Evolutionary conservation across 192 early-diverging fungal genomes (phyloP), one percentile per base, ranked within the genome.

Genomic region (Helicostylum pulchrum): DNA sequence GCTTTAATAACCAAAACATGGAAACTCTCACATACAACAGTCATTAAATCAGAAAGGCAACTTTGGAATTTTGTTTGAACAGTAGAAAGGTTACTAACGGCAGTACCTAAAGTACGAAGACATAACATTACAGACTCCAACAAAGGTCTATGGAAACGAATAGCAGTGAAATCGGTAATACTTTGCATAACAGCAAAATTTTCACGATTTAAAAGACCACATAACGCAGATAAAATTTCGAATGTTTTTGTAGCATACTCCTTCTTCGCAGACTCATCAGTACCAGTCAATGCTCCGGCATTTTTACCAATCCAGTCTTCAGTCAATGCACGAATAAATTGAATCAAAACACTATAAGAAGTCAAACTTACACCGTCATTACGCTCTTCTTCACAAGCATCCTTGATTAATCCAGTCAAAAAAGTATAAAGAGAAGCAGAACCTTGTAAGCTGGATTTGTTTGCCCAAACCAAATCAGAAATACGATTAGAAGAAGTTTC

Each of bases 111-210:
- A 19, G 58, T 67, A 9, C 67, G 71, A 23, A 77, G 39, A 50
- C 64, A 77, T 11, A 77, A 61, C 34, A 77, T 46, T 4, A 73
- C 36, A 12, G 71, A 48, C 55, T 77, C 66, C n/a, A 77, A 63
- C 4, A 77, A 39, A 17, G 75, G 71, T 44, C 64, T 61, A 39
- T 73, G 72, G 61, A 59, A 73, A 2, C 64, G 36, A 10, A 64
- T 64, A 3, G 57, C 36, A 20, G 59, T 52, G 17, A 43, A 31
- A 42, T 59, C 48, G 39, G 39, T 34, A 7, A 65, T 44, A 48
- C 57, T 65, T 21, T 56, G 53, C 43, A 59, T 65, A 5, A 65
- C 42, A 2, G 63, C 57, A 53, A 54, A 65, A 26, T 65, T 64
- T 39, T 71, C 69, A n/a, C 62, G 55, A 9, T 60, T 10, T n/a